Conservation (phyloP, 768 basidiomycete species). For the Mycena leptocephala region DNA sequence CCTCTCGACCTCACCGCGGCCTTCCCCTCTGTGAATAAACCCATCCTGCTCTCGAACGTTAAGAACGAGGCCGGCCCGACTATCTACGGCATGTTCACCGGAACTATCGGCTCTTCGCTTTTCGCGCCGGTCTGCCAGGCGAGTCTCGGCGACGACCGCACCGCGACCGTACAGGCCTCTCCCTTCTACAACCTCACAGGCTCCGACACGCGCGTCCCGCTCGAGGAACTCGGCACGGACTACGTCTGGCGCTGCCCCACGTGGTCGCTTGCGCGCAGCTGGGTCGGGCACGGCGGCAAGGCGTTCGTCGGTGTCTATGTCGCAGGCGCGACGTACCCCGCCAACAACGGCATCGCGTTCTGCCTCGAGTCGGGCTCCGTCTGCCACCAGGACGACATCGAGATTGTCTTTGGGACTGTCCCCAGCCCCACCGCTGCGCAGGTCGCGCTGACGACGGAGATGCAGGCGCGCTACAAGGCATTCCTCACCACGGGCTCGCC, state of each 20-base stretch:
- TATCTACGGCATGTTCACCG: conserved; percentile 64
- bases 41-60: conserved; percentile 81
- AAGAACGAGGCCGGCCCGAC: conserved; percentile 80
- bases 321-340: conserved; percentile 81
- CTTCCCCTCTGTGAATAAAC: conserved; percentile 75
- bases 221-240: conserved; percentile 78
- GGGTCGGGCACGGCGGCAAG: conserved; percentile 74
- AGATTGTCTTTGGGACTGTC: conserved; percentile 80
- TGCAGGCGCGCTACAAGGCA: conserved; percentile 78
- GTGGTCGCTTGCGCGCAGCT: conserved; percentile 81
- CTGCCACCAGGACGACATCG: conserved; percentile 89
- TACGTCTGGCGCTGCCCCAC: conserved; percentile 79
- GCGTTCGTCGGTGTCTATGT: conserved; percentile 80
- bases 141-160: conserved; percentile 66
- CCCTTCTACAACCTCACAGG: conserved; percentile 60
- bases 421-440: conserved; percentile 71
- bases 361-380: conserved; percentile 73
- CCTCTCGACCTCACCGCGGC: conserved; percentile 74
- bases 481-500: conserved; percentile 78
- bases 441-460: conserved; percentile 72
- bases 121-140: conserved; percentile 58
- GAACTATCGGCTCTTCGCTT: conserved; percentile 54
- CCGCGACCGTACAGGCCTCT: conserved; percentile 60
- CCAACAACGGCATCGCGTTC: conserved; percentile 69
- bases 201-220: conserved; percentile 69